Base-by-base conservation (phyloP, 2,329 filamentous ascomycete species). In the Diatrype stigma region DNA sequence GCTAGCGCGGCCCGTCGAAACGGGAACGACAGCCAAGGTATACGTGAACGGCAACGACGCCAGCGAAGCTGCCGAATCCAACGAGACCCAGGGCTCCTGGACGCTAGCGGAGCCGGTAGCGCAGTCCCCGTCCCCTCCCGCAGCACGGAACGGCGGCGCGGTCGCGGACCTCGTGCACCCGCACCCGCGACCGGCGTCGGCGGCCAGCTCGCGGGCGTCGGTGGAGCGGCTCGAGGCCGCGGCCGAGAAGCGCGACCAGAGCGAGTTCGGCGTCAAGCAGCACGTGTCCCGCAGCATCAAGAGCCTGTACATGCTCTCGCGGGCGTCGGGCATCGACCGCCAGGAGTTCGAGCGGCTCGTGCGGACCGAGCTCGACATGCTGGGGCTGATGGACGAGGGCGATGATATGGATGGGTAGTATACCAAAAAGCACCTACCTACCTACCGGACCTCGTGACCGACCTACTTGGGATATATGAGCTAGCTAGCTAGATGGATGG, bases 251-350 rank as follows among this genome's bases (percentile, higher is more conserved):
- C 78, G 79, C 58, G 81, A 84, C 52, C 80, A 85, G 60, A 82
- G 76, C 50, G 87, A 91, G 68, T 80, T 87, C 50, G 87, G 84
- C 14, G 82, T 94, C 49, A 88, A 87, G 68, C 86, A 91, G 69
- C 89, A 93, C 68, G 84, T 94, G 42, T 85, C 84, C 34, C 85
- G 86, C 8, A 88, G 85, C 63, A 80, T 94, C 50, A 87, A 89
- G 73, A 91, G 86, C 67, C 69, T 94, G 57, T 93, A 84, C 67
- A 71, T 87, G 57, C 70, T 94, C 55, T 85, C 88, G 22, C 80
- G 79, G 40, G 79, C 84, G 1, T 83, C 83, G 21, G 89, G 89
- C 1, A 91, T 94, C 58, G 82, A 87, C 47, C 75, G 84, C 42
- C 81, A 82, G 32, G 89, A 93, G 65, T 94, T 93, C 69, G 85